These are phyloP conservation scores for Glarea lozoyensis DNA, from an alignment of 495 filamentous ascomycete species.

Conservation along the genomic window DNA sequence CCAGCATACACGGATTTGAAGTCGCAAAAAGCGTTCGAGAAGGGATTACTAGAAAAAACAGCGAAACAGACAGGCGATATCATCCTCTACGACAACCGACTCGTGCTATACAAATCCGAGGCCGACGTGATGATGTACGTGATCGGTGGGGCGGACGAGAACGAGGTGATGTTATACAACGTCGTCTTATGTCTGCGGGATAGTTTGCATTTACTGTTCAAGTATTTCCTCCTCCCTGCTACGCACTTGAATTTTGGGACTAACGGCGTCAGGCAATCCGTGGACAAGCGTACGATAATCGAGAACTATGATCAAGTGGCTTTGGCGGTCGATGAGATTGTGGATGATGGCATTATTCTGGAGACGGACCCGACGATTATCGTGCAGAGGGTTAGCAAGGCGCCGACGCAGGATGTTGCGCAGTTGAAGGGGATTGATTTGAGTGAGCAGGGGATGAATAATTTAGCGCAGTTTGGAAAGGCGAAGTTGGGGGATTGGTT, in stretches of 20 bases:
- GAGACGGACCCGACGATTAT: conserved; percentile 94
- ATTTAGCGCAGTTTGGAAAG: conserved; percentile 93
- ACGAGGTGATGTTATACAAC: conserved; percentile 92
- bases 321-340: conserved; percentile 88
- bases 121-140: conserved; percentile 97
- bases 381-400: conserved; percentile 79
- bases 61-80: conserved; percentile 92
- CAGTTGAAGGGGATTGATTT: conserved; percentile 90
- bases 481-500: conserved; percentile 83
- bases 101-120: conserved; percentile 97
- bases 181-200: conserved; percentile 84
- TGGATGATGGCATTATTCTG: conserved; percentile 93
- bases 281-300: conserved; percentile 93
- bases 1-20: conserved; percentile 87
- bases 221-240: conserved; percentile 43
- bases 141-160: conserved; percentile 85
- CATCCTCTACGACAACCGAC: conserved; percentile 88
- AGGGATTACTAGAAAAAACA: conserved; percentile 91
- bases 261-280: conserved; percentile 55
- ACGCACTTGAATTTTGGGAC: not conserved
- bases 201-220: conserved; percentile 83
- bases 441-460: conserved; percentile 90
- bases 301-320: conserved; percentile 96
- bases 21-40: conserved; percentile 91
- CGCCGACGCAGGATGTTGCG: conserved; percentile 82